phyloP scores from a whole-genome alignment of 2,329 filamentous ascomycete species.

The Aspergillus calidoustus region DNA sequence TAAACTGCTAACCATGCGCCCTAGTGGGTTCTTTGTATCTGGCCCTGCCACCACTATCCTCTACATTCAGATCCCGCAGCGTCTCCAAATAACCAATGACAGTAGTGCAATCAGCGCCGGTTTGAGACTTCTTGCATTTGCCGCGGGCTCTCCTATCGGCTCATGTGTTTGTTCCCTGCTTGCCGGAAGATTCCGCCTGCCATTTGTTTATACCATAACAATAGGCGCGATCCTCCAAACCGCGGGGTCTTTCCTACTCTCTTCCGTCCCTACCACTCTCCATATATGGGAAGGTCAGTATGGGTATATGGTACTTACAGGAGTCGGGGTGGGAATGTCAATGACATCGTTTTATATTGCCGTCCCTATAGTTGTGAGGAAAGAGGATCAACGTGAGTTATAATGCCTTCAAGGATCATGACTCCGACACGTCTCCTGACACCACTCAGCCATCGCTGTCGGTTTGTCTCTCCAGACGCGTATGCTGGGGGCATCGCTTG shows the following conservation, averaged over 20 bases:
- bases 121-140: conserved; percentile 26
- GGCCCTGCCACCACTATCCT: conserved; percentile 25
- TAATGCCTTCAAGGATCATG: background rate
- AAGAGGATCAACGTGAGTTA: conserved; percentile 26
- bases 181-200: conserved; percentile 16
- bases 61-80: conserved; percentile 29
- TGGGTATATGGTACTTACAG: conserved; percentile 25
- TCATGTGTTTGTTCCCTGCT: conserved; percentile 20
- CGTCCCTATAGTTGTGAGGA: conserved; percentile 21
- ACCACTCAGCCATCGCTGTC: conserved; percentile 33
- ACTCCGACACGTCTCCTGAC: background rate
- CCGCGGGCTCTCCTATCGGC: conserved; percentile 23
- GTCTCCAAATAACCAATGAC: conserved; percentile 30
- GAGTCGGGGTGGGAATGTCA: conserved; percentile 20
- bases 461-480: conserved; percentile 46
- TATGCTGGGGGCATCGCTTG: conserved; percentile 45
- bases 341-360: conserved; percentile 24
- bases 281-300: conserved; percentile 29
- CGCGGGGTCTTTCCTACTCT: conserved; percentile 25
- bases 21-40: conserved; percentile 18
- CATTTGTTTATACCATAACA: conserved; percentile 23
- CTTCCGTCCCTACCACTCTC: conserved; percentile 10
- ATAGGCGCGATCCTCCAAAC: conserved; percentile 21
- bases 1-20: background rate
- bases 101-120: conserved; percentile 25